Conservation (phyloP, 2,329 filamentous ascomycete genomes). For the Conoideocrella luteorostrata region DNA sequence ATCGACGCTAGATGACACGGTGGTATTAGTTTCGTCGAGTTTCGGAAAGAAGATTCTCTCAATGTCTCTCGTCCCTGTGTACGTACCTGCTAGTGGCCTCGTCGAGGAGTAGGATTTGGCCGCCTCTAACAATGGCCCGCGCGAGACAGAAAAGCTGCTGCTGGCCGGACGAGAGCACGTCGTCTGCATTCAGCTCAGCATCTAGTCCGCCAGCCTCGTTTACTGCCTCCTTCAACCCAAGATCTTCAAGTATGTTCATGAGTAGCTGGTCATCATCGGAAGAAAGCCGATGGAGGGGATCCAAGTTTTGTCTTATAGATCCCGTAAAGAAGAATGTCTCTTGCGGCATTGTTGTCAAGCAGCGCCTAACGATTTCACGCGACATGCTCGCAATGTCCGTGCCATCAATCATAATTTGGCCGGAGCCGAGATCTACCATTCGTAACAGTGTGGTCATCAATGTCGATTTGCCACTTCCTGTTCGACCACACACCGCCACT, state of each 20-base stretch:
- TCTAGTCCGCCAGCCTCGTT: constrained; percentile 32
- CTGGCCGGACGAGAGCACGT: constrained; percentile 34
- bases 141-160: constrained; percentile 36
- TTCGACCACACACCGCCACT: constrained; percentile 38
- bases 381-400: constrained; percentile 25
- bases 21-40: too few species aligned
- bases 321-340: constrained; percentile 44
- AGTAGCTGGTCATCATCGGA: constrained; percentile 31
- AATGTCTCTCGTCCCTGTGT: constrained; percentile 26
- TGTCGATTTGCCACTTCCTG: constrained; percentile 29
- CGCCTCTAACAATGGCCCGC: constrained; percentile 27
- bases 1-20: too few species aligned
- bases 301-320: constrained; percentile 41
- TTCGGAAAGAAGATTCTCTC: too few species aligned
- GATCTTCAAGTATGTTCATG: constrained; percentile 34
- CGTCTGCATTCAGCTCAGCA: constrained; percentile 21
- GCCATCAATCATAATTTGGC: constrained; percentile 38
- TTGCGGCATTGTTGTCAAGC: constrained; percentile 41
- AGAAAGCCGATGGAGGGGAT: constrained; percentile 35
- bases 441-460: constrained; percentile 38
- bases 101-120: constrained; percentile 31
- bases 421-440: constrained; percentile 35
- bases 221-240: constrained; percentile 36
- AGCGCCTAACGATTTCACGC: constrained; percentile 15
- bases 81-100: constrained; percentile 30